Evolutionary conservation across 257 asterid genomes (phyloP), one percentile per base, ranked within the genome.

Genomic region (Thymus quinquecostatus): DNA sequence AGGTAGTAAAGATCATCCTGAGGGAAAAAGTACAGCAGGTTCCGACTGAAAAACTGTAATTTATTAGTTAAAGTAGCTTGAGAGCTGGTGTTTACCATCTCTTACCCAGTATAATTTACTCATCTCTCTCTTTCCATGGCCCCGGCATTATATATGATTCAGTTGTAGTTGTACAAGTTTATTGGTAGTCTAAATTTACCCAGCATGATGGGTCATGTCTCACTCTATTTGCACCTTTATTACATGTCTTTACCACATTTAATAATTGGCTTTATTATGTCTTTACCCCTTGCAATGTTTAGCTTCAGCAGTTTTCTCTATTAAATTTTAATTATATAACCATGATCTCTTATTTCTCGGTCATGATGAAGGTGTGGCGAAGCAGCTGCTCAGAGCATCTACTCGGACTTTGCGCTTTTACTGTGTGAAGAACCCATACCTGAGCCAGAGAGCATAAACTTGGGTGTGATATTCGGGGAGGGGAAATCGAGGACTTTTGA

Each of bases 351-450:
- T 5, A 1, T 36, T 58, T 50, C 13, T 29, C 28, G 1, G 38
- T 36, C 44, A 65, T 60, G 45, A 21, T 73, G 82, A 78, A 90
- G 97, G 91, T 92, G 97, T 74, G 97, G 97, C 6, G 95, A 82
- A 67, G 86, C 92, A 45, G 92, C 96, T 77, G 86, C 92, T 12
- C 89, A 88, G 79, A 87, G 86, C 53, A 64, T 92, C 63, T 92
- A 83, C 86, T 83, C 93, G 0, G 80, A 92, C 76, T 92, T 92
- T 71, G 70, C 96, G 2, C 73, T 92, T 28, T 65, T 90, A 69
- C 64, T 92, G 69, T 78, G 83, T 1, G 97, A 88, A 77, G 95
- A 92, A 70, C 93, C 96, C 60, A 69, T 88, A 36, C 57, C 79
- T 62, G 96, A 86, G 81, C 82, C 87, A 1, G 96, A 92, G 49